Evolutionary conservation across 2,329 filamentous ascomycete species (phyloP).

Genomic region (Claviceps humidiphila): DNA sequence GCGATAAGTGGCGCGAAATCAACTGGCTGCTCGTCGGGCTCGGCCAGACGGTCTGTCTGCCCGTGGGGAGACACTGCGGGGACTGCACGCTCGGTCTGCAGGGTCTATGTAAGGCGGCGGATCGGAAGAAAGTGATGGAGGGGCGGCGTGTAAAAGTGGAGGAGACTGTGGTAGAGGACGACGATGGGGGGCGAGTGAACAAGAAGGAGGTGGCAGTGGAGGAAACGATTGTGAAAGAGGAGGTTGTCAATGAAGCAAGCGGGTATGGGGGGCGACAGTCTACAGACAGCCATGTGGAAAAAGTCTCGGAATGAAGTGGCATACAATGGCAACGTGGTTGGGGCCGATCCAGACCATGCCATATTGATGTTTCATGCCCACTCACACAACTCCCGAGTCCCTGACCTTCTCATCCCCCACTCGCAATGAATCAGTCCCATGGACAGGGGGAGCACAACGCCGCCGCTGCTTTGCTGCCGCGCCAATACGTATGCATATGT

Average conservation of each 20-base stretch:
- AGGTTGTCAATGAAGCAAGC: neutral
- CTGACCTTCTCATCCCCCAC: too few species aligned
- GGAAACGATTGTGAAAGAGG: constrained; percentile 12
- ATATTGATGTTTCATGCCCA: too few species aligned
- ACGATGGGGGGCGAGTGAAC: constrained; percentile 11
- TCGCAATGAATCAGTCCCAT: too few species aligned
- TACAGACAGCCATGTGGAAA: too few species aligned
- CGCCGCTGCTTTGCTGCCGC: too few species aligned
- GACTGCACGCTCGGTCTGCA: constrained; percentile 68
- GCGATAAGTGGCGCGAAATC: constrained; percentile 80
- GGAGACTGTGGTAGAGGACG: constrained; percentile 10
- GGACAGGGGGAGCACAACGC: too few species aligned
- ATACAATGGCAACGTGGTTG: too few species aligned
- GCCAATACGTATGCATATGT: too few species aligned
- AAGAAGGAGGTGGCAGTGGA: constrained; percentile 13
- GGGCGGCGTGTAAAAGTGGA: constrained; percentile 33
- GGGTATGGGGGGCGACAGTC: too few species aligned
- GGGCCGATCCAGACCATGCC: too few species aligned
- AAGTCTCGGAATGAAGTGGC: too few species aligned
- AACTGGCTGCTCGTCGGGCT: constrained; percentile 81
- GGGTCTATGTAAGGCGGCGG: constrained; percentile 63
- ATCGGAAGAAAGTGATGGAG: constrained; percentile 47
- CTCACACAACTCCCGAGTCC: too few species aligned
- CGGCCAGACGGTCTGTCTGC: constrained; percentile 75
- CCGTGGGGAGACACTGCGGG: constrained; percentile 67